phyloP scores from a whole-genome alignment of 768 basidiomycete species.

The Auricularia cornea region DNA sequence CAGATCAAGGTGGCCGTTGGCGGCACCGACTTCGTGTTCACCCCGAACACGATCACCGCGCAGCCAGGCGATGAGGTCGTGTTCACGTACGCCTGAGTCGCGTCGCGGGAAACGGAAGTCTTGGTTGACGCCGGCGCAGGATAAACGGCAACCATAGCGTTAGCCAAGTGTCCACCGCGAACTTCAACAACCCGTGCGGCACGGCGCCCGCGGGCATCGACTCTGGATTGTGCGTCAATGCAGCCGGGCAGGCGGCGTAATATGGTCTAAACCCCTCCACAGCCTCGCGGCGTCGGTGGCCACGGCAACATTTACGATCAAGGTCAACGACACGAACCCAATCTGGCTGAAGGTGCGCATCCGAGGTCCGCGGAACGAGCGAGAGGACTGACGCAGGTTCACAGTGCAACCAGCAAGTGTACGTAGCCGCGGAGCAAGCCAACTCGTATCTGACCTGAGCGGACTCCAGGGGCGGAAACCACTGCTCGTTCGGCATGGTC shows the following conservation, averaged over 20 bases:
- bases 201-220: slow-evolving; percentile 40
- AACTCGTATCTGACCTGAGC: background rate
- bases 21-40: slow-evolving; percentile 30
- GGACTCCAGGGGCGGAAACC: slow-evolving; percentile 9
- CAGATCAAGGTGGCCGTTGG: slow-evolving; percentile 40
- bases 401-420: background rate
- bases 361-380: background rate
- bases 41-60: slow-evolving; percentile 39
- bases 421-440: background rate
- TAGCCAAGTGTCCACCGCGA: background rate
- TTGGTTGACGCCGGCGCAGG: background rate
- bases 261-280: background rate
- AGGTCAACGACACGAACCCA: slow-evolving; percentile 41
- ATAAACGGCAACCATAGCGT: background rate
- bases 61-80: slow-evolving; percentile 42
- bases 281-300: background rate
- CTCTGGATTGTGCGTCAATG: slow-evolving; percentile 36
- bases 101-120: background rate
- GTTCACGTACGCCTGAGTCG: slow-evolving; percentile 29
- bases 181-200: background rate
- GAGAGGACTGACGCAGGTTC: background rate
- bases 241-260: slow-evolving; percentile 19
- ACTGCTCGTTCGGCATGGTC: slow-evolving; percentile 49
- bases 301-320: slow-evolving; percentile 28
- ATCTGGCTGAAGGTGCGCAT: slow-evolving; percentile 12